Percentiles rank a stretch among this genome's conserved stretches.
These are phyloP conservation scores for Botrytis deweyae DNA, from an alignment of 2,329 filamentous ascomycete species.

Conservation along the genomic window DNA sequence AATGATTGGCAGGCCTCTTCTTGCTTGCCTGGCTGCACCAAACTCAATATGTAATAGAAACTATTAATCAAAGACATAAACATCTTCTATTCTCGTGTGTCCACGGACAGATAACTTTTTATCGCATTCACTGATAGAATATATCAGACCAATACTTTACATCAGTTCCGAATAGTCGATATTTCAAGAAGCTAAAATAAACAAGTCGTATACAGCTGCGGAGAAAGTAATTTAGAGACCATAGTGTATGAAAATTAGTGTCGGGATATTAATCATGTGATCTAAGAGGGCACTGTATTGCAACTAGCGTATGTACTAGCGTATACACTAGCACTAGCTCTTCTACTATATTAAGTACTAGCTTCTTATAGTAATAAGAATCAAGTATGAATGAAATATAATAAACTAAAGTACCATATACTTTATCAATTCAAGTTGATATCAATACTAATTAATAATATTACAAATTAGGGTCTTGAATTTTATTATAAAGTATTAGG, in stretches of 20 bases:
- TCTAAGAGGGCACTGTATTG: too few relatives aligned
- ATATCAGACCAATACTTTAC: neutral
- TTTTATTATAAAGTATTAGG: too few relatives aligned
- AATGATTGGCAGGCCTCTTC: neutral
- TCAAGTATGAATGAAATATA: too few relatives aligned
- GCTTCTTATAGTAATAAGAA: too few relatives aligned
- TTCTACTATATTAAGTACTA: too few relatives aligned
- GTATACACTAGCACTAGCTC: too few relatives aligned
- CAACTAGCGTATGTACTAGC: too few relatives aligned
- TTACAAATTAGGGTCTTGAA: too few relatives aligned
- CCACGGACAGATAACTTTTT: neutral
- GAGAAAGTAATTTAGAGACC: neutral
- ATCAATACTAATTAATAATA: too few relatives aligned
- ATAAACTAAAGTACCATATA: too few relatives aligned
- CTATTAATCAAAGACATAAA: neutral
- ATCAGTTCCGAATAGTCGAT: neutral
- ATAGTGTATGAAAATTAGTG: fast-evolving
- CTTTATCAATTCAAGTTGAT: too few relatives aligned
- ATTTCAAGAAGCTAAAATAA: neutral
- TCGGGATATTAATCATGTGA: too few relatives aligned
- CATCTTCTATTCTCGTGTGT: neutral
- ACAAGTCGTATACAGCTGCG: neutral
- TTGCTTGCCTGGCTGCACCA: neutral
- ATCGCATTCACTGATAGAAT: neutral
- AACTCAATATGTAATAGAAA: neutral